phyloP scores from a whole-genome alignment of 2,329 filamentous ascomycete species.

The Karstenula rhodostoma region DNA sequence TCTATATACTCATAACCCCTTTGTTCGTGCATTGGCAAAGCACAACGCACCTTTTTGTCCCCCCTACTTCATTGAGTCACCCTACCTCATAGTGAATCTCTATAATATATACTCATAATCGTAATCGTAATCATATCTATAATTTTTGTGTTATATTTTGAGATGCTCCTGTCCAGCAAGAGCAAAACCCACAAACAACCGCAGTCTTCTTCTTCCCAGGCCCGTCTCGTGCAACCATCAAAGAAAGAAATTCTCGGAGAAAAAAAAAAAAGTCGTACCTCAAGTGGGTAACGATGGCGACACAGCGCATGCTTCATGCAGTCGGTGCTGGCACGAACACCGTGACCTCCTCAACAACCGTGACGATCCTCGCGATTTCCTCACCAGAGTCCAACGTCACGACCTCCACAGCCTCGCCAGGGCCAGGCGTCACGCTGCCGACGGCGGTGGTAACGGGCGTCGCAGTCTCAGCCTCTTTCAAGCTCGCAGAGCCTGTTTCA shows the following conservation, averaged over 20 bases:
- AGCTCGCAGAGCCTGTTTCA: conserved; percentile 7
- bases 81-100: too few species aligned
- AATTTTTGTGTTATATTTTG: neutral
- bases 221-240: neutral
- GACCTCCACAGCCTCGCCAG: conserved; percentile 10
- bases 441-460: neutral
- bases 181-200: neutral
- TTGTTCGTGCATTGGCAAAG: too few species aligned
- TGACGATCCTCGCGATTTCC: conserved; percentile 13
- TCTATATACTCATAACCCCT: neutral
- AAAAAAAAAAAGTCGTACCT: neutral
- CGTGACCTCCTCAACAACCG: conserved; percentile 12
- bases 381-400: conserved; percentile 11
- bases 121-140: neutral
- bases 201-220: neutral
- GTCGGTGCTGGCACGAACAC: conserved; percentile 17
- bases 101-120: neutral
- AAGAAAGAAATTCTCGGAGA: neutral
- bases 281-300: neutral
- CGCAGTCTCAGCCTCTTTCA: conserved; percentile 4
- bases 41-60: too few species aligned
- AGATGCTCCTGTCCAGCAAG: conserved; percentile 3
- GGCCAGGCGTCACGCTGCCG: conserved; percentile 9
- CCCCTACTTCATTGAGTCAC: too few species aligned
- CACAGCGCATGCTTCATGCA: neutral